Evolutionary conservation across 257 asterid genomes (phyloP), one percentile per base, ranked within the genome.

Genomic region (Solanum habrochaites): DNA sequence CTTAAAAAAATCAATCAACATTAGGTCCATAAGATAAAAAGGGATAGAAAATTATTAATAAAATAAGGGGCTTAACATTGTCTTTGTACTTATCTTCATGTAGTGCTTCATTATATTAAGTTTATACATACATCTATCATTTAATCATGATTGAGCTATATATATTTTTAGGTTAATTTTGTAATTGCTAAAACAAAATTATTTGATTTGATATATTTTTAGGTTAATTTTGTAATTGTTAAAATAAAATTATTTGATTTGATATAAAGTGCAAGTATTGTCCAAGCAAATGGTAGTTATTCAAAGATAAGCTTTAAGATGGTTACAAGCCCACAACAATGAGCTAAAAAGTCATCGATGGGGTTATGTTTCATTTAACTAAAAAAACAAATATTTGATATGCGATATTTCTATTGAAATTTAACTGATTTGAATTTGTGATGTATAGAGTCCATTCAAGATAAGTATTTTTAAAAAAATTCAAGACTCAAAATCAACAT

Each of bases 391-490:
- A 6, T 10, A 18, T 56, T 7, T 18, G 1, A 7, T 62, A 62
- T n/a, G 2, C 0, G 29, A 9, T 10, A 4, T n/a, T 6, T 3
- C 1, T 5, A 16, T 49, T 0, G 4, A 1, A 10, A 4, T 62
- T 62, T 7, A 5, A n/a, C 0, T 11, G 25, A 62, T n/a, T 62
- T 12, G 0, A 4, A 62, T 62, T n/a, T 0, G 7, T 12, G 11
- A 10, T n/a, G 1, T 10, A 25, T 62, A 62, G 3, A 9, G 2
- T 8, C 1, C 7, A n/a, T n/a, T 62, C 1, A 5, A 5, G 16
- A n/a, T 3, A 4, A 62, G 1, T 1, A 1, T 5, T n/a, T 11
- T n/a, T 0, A 6, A 2, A 52, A 52, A 52, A 8, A 58, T 58
- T 21, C 12, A 58, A 58, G 0, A 4, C 5, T 58, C 66, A 8